A percentile compares a stretch with the other conserved stretches of the same genome.
phyloP scores from a whole-genome alignment of 768 basidiomycete species.

The Boletus pseudo-olivaceus region DNA sequence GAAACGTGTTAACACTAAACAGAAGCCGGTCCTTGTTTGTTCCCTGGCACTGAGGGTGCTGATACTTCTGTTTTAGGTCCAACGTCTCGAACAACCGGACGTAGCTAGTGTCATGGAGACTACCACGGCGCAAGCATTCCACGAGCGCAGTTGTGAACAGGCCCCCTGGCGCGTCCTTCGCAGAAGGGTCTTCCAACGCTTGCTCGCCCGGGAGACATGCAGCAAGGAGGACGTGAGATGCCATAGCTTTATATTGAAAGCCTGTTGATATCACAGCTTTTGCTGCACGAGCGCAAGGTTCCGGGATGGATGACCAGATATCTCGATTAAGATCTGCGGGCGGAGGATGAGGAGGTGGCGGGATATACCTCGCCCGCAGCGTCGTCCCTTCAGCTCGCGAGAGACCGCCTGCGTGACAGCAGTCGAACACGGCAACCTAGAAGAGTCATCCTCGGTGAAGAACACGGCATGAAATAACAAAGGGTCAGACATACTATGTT shows the following conservation, averaged over 20 bases:
- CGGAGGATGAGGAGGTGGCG: constrained; percentile 8
- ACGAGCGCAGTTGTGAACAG: constrained; percentile 20
- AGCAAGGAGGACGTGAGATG: constrained; percentile 20
- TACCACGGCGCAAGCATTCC: constrained; percentile 5
- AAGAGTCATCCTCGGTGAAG: neutral
- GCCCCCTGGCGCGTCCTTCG: constrained; percentile 8
- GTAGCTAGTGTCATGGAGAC: constrained; percentile 16
- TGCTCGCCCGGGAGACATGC: constrained; percentile 16
- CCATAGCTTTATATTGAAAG: constrained; percentile 17
- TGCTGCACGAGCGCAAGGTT: constrained; percentile 7
- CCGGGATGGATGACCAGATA: constrained; percentile 2
- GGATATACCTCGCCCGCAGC: constrained; percentile 7
- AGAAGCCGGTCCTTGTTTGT: constrained; percentile 13
- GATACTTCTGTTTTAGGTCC: neutral
- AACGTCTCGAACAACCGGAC: constrained; percentile 8
- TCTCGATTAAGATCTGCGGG: constrained; percentile 14
- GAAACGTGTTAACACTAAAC: constrained; percentile 18
- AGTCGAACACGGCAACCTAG: constrained; percentile 19
- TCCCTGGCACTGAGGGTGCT: constrained; percentile 22
- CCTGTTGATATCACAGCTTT: constrained; percentile 4
- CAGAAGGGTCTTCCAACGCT: constrained; percentile 12
- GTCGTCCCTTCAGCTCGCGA: neutral
- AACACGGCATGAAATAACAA: neutral
- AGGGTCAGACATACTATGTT: constrained; percentile 12
- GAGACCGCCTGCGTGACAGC: constrained; percentile 21